These are phyloP conservation scores for Aspergillus coremiiformis DNA, from an alignment of 495 filamentous ascomycete species.

Conservation along the genomic window DNA sequence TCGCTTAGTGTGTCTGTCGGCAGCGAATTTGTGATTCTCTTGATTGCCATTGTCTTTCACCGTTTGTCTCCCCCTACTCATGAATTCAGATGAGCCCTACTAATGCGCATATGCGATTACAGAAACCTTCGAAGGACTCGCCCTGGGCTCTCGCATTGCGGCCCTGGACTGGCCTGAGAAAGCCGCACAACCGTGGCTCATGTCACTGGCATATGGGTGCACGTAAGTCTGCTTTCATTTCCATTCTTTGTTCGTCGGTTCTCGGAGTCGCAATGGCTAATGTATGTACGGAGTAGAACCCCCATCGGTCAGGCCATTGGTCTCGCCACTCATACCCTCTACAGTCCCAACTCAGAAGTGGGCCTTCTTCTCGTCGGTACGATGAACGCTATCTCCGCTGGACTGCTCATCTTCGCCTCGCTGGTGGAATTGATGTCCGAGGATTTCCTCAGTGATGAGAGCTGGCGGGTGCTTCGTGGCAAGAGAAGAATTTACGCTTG, in stretches of 20 bases:
- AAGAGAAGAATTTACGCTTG: constrained; percentile 60
- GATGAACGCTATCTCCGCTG: constrained; percentile 62
- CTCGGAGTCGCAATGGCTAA: neutral
- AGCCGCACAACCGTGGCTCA: constrained; percentile 51
- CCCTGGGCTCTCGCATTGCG: constrained; percentile 62
- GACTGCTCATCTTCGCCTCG: constrained; percentile 54
- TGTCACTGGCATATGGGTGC: constrained; percentile 67
- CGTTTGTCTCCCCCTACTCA: constrained; percentile 30
- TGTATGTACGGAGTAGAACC: constrained; percentile 58
- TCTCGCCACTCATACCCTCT: constrained; percentile 50
- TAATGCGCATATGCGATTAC: constrained; percentile 22
- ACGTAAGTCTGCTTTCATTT: constrained; percentile 18
- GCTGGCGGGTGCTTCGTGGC: constrained; percentile 52
- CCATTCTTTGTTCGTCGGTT: neutral
- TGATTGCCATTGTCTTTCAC: constrained; percentile 69
- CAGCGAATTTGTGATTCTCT: constrained; percentile 60
- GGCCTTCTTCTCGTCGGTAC: constrained; percentile 60
- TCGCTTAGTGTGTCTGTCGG: constrained; percentile 66
- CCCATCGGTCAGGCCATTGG: constrained; percentile 80
- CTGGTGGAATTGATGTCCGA: constrained; percentile 57
- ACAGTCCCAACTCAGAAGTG: constrained; percentile 57
- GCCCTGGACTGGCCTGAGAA: constrained; percentile 40
- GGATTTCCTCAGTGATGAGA: constrained; percentile 58
- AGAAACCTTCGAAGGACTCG: constrained; percentile 59
- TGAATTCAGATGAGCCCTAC: neutral